phyloP scores from a whole-genome alignment of 371 early-diverging fungal genomes.

The Zancudomyces culisetae region DNA sequence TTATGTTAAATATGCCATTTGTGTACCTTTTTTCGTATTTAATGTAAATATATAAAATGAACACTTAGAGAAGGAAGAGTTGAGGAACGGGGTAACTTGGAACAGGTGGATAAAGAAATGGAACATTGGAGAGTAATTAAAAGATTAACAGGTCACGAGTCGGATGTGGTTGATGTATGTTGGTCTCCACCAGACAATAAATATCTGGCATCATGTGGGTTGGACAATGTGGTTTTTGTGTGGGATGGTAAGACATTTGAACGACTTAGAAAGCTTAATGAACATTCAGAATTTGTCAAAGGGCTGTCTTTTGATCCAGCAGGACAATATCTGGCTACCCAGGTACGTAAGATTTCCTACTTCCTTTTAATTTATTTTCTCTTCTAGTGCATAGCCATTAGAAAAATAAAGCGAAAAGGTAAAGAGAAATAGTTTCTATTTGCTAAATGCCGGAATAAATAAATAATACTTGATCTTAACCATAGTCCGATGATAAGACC shows the following conservation, averaged over 20 bases:
- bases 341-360: no score
- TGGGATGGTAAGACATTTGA: conserved; percentile 73
- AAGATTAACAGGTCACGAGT: conserved; percentile 76
- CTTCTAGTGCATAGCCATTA: no score
- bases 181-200: conserved; percentile 84
- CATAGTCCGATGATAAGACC: conserved; percentile 83
- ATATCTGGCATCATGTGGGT: conserved; percentile 78
- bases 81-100: neutral
- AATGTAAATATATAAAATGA: no score
- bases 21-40: neutral
- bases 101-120: conserved; percentile 18
- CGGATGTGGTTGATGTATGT: conserved; percentile 84
- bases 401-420: no score
- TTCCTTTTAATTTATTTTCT: no score
- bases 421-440: no score
- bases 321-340: conserved; percentile 78
- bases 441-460: no score
- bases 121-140: conserved; percentile 54
- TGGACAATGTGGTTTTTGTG: conserved; percentile 63
- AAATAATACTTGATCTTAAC: no score
- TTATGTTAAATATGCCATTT: neutral
- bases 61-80: neutral
- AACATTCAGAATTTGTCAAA: conserved; percentile 81
- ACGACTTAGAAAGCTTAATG: conserved; percentile 38
- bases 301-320: conserved; percentile 93